These are phyloP conservation scores for Quercus glauca DNA, from an alignment of 306 rosid species.

Conservation along the genomic window DNA sequence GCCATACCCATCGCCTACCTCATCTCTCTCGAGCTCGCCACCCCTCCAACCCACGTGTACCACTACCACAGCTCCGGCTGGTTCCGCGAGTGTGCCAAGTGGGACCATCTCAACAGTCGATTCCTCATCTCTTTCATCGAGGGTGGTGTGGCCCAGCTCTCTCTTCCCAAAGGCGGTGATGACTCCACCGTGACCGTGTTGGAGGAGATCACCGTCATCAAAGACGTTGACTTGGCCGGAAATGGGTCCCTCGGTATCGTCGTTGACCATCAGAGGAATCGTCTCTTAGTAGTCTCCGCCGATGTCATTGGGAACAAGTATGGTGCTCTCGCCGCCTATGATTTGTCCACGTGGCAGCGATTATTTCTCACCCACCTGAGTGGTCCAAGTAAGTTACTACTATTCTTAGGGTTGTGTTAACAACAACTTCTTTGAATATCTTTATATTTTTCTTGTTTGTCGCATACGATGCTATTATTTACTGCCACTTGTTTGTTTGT, in stretches of 20 bases:
- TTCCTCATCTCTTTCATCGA: constrained; percentile 56
- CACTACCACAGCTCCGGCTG: constrained; percentile 65
- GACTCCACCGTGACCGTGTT: constrained; percentile 27
- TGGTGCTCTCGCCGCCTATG: constrained; percentile 66
- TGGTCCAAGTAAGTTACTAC: constrained; percentile 47
- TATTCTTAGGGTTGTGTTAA: no score
- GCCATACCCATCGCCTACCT: constrained; percentile 74
- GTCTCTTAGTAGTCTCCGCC: constrained; percentile 57
- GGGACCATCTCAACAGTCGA: constrained; percentile 66
- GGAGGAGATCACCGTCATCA: constrained; percentile 47
- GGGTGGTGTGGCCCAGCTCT: constrained; percentile 65
- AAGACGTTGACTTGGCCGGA: constrained; percentile 52
- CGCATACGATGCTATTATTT: no score
- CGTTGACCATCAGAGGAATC: constrained; percentile 57
- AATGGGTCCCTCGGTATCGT: constrained; percentile 65
- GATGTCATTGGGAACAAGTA: constrained; percentile 53
- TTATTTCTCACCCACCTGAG: constrained; percentile 66
- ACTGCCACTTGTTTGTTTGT: no score
- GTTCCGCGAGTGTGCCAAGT: constrained; percentile 72
- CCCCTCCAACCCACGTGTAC: constrained; percentile 57
- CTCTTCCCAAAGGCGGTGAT: constrained; percentile 21
- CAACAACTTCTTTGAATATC: no score
- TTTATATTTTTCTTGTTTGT: no score
- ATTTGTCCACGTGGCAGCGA: constrained; percentile 66
- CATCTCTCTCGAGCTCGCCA: constrained; percentile 60